Percentiles rank a stretch among this genome's conserved stretches.
phyloP scores from a whole-genome alignment of 768 basidiomycete species.

The Termitomyces heimii region DNA sequence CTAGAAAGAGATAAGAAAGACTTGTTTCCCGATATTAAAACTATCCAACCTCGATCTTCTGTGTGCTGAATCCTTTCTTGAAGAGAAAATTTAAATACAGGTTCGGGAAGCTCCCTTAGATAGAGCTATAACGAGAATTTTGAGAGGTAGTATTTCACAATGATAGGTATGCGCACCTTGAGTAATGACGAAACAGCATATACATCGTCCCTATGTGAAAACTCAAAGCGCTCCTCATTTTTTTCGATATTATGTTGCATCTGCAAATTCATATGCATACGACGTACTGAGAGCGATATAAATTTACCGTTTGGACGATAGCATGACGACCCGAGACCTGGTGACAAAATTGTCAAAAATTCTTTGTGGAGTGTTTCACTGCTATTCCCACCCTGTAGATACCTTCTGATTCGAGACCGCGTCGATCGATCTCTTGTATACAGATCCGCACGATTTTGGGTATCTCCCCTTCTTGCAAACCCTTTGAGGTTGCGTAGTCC shows the following conservation, averaged over 20 bases:
- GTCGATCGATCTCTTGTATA: constrained; percentile 74
- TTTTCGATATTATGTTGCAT: constrained; percentile 83
- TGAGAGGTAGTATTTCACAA: not conserved
- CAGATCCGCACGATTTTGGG: constrained; percentile 81
- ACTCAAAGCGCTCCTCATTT: constrained; percentile 70
- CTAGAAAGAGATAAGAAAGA: constrained; percentile 28
- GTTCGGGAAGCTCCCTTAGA: constrained; percentile 84
- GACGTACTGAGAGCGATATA: not conserved
- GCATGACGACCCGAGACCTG: constrained; percentile 86
- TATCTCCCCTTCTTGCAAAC: constrained; percentile 62
- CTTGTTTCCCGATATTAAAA: not conserved
- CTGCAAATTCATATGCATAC: constrained; percentile 27
- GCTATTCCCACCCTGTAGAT: constrained; percentile 60
- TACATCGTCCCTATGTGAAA: constrained; percentile 69
- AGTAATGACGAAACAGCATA: constrained; percentile 80
- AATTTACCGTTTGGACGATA: constrained; percentile 67
- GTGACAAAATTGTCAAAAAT: not conserved
- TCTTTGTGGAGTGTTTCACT: not conserved
- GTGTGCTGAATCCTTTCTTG: constrained; percentile 80
- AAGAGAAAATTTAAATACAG: constrained; percentile 76
- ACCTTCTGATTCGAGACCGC: constrained; percentile 74
- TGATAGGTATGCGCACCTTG: constrained; percentile 47
- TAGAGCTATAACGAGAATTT: constrained; percentile 45
- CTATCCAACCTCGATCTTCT: constrained; percentile 58
- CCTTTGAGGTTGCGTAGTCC: constrained; percentile 83